phyloP scores from a whole-genome alignment of 164 flowering plant genomes.

The Magnolia kwangsiensis region DNA sequence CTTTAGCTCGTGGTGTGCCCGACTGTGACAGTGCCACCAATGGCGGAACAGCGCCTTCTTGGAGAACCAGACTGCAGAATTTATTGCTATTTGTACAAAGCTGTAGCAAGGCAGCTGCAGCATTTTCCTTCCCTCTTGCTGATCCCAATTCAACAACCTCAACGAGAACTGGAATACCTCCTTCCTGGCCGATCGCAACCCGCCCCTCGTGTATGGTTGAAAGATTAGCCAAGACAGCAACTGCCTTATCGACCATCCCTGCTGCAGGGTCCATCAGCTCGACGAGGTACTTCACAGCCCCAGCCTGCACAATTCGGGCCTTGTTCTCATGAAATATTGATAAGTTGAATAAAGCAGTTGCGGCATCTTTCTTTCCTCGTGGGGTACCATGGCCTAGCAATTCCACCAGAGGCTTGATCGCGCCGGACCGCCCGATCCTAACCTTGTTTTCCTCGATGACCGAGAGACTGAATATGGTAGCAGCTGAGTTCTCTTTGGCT shows the following conservation, averaged over 20 bases:
- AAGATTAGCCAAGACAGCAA: conserved; percentile 94
- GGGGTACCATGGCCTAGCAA: conserved; percentile 77
- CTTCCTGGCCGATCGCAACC: conserved; percentile 64
- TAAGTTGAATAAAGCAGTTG: conserved; percentile 89
- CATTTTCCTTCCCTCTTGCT: conserved; percentile 92
- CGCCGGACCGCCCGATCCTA: conserved; percentile 84
- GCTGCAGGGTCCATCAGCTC: conserved; percentile 97
- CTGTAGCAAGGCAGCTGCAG: conserved; percentile 90
- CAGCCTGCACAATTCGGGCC: conserved; percentile 75
- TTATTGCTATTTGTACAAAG: conserved; percentile 67
- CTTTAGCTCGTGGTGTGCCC: conserved; percentile 91
- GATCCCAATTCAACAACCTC: conserved; percentile 97
- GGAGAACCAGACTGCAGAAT: conserved; percentile 73
- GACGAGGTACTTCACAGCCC: conserved; percentile 80
- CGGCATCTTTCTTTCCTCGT: conserved; percentile 94
- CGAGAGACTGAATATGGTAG: conserved; percentile 90
- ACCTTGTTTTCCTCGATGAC: conserved; percentile 87
- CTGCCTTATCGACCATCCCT: conserved; percentile 97
- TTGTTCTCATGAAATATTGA: conserved; percentile 87
- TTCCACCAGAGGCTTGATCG: conserved; percentile 71
- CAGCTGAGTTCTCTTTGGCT: conserved; percentile 94
- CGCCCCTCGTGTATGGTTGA: conserved; percentile 86
- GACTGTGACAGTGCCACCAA: conserved; percentile 83
- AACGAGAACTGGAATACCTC: conserved; percentile 81
- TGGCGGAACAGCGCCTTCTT: conserved; percentile 96